Evolutionary conservation across 2,329 filamentous ascomycete genomes (phyloP).

Genomic region (Cercospora zeina): DNA sequence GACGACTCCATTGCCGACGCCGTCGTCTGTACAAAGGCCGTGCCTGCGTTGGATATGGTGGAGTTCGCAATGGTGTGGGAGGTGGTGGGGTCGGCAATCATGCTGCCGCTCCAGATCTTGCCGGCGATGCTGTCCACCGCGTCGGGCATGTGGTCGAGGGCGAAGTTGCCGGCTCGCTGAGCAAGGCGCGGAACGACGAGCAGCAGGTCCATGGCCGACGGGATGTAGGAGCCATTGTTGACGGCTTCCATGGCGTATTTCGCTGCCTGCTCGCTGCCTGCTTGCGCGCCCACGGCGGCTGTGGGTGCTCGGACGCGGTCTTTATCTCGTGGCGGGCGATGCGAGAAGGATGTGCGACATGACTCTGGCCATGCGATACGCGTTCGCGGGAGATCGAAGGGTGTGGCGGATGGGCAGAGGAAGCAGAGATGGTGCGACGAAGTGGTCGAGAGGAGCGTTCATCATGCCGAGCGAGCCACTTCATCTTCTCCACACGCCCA

Average conservation of each 20-base stretch:
- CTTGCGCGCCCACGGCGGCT: background rate
- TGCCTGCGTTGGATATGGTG: conserved; percentile 44
- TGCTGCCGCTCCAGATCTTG: conserved; percentile 55
- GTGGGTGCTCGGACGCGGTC: conserved; percentile 2
- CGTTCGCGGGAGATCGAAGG: background rate
- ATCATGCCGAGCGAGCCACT: background rate
- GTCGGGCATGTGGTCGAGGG: conserved; percentile 57
- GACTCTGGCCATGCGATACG: conserved; percentile 2
- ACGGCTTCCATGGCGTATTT: conserved; percentile 21
- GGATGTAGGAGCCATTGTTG: conserved; percentile 38
- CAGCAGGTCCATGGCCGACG: conserved; percentile 68
- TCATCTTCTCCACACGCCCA: background rate
- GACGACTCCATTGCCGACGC: conserved; percentile 39
- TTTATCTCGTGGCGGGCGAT: background rate
- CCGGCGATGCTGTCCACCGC: conserved; percentile 57
- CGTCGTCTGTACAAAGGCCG: conserved; percentile 47
- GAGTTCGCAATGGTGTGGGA: conserved; percentile 45
- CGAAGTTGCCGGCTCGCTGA: conserved; percentile 65
- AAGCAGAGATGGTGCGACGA: background rate
- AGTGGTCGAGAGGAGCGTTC: background rate
- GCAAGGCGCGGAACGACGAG: conserved; percentile 70
- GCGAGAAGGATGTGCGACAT: conserved; percentile 1
- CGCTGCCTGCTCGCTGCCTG: background rate
- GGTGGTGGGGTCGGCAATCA: conserved; percentile 61
- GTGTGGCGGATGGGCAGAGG: background rate